phyloP scores from a whole-genome alignment of 768 basidiomycete genomes.

The Leccinum broughii region DNA sequence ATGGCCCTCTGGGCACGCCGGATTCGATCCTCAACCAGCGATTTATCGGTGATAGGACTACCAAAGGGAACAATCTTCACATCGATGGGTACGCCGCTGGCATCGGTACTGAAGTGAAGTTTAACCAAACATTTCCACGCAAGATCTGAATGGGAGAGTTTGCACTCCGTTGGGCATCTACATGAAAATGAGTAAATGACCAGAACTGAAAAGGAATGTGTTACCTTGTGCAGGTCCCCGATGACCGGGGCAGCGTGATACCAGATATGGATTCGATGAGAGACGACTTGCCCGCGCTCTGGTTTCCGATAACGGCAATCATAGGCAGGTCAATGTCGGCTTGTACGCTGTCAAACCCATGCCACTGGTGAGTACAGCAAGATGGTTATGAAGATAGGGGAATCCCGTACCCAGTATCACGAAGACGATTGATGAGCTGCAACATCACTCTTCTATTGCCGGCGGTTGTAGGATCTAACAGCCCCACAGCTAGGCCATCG shows the following conservation, averaged over 20 bases:
- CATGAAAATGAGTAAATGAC: not conserved
- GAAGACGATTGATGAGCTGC: slow-evolving; percentile 59
- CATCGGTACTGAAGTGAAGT: too few species aligned
- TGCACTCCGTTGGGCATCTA: slow-evolving; percentile 61
- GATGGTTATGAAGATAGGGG: not conserved
- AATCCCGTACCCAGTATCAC: slow-evolving; percentile 54
- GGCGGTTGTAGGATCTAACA: slow-evolving; percentile 48
- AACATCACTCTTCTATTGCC: slow-evolving; percentile 50
- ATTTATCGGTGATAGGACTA: slow-evolving; percentile 47
- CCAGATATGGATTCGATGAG: slow-evolving; percentile 78
- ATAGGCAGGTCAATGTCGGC: slow-evolving; percentile 71
- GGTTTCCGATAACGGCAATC: slow-evolving; percentile 71
- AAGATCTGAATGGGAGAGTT: slow-evolving; percentile 40
- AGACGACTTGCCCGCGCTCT: slow-evolving; percentile 76
- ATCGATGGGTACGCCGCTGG: too few species aligned
- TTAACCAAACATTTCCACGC: slow-evolving; percentile 30
- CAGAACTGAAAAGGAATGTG: not conserved
- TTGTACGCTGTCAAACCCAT: slow-evolving; percentile 48
- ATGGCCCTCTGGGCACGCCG: slow-evolving; percentile 66
- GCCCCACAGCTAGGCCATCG: slow-evolving; percentile 42
- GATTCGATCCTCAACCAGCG: slow-evolving; percentile 63
- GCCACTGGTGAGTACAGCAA: not conserved
- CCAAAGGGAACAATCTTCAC: slow-evolving; percentile 44
- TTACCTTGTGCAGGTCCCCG: slow-evolving; percentile 77
- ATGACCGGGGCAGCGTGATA: slow-evolving; percentile 64